These are phyloP conservation scores for Aureobasidium musti DNA, from an alignment of 2,329 filamentous ascomycete genomes.

Conservation along the genomic window DNA sequence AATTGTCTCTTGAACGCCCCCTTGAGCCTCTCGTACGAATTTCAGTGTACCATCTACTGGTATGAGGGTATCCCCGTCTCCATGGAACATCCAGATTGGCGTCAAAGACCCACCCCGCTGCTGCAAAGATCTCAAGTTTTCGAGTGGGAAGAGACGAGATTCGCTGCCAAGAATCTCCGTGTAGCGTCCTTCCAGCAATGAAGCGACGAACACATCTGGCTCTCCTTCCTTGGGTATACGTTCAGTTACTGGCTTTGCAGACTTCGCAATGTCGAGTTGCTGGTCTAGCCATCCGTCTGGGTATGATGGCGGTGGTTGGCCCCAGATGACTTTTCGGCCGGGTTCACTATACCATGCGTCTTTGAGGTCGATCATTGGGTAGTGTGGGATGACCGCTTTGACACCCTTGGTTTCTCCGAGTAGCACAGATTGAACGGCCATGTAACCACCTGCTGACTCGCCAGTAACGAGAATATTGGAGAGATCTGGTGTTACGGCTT, in stretches of 20 bases:
- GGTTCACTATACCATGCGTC: neutral
- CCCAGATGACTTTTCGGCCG: conserved; percentile 31
- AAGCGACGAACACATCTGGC: conserved; percentile 32
- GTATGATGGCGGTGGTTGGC: conserved; percentile 9
- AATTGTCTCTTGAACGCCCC: conserved; percentile 34
- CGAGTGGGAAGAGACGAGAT: conserved; percentile 37
- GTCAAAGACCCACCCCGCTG: conserved; percentile 34
- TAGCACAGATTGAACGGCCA: conserved; percentile 41
- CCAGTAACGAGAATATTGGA: conserved; percentile 39
- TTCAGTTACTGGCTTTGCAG: conserved; percentile 14
- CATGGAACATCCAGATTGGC: conserved; percentile 41
- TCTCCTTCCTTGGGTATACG: conserved; percentile 24
- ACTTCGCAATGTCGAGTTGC: conserved; percentile 10
- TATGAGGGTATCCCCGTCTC: conserved; percentile 37
- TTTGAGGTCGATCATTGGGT: conserved; percentile 39
- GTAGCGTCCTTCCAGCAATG: conserved; percentile 32
- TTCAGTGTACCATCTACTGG: neutral
- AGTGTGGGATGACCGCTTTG: conserved; percentile 37
- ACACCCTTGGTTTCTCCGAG: conserved; percentile 35
- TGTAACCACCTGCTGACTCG: conserved; percentile 46
- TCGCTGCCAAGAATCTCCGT: conserved; percentile 30
- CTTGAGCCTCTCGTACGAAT: neutral
- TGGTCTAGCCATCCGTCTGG: conserved; percentile 23
- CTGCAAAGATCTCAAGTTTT: conserved; percentile 35
- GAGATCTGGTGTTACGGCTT: conserved; percentile 35